A percentile compares a stretch with the other conserved stretches of the same genome.
Conservation (phyloP, 2,329 filamentous ascomycete species). For the Emmonsiellopsis sp. region DNA sequence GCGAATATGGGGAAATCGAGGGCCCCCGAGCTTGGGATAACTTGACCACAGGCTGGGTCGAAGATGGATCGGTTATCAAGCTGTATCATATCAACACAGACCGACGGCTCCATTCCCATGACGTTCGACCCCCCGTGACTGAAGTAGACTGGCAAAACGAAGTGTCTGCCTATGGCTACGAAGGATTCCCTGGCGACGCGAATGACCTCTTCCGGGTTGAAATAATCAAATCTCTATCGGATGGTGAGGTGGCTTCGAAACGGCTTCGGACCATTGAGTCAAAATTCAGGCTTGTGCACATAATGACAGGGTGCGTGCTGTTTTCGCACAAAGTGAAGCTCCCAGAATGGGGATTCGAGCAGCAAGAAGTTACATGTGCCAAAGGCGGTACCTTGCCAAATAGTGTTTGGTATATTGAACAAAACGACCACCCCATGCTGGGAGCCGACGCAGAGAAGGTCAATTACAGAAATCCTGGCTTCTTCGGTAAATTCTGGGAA, state of each 20-base stretch:
- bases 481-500: constrained; percentile 97
- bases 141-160: constrained; percentile 94
- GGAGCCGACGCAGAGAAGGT: constrained; percentile 74
- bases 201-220: constrained; percentile 94
- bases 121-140: constrained; percentile 69
- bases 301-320: constrained; percentile 92
- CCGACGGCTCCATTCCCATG: constrained; percentile 86
- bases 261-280: constrained; percentile 88
- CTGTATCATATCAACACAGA: constrained; percentile 77
- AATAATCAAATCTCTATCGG: constrained; percentile 83
- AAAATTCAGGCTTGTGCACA: constrained; percentile 88
- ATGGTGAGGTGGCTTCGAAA: constrained; percentile 67
- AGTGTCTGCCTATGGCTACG: constrained; percentile 92
- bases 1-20: constrained; percentile 64
- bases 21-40: constrained; percentile 79
- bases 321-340: constrained; percentile 99
- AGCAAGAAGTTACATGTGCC: constrained; percentile 98
- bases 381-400: constrained; percentile 86
- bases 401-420: constrained; percentile 93
- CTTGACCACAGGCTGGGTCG: constrained; percentile 58
- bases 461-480: constrained; percentile 89
- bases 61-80: constrained; percentile 69
- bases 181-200: constrained; percentile 92
- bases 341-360: constrained; percentile 93
- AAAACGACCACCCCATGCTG: constrained; percentile 74